These are phyloP conservation scores for Cordyceps javanica DNA, from an alignment of 2,329 filamentous ascomycete species.

Conservation along the genomic window DNA sequence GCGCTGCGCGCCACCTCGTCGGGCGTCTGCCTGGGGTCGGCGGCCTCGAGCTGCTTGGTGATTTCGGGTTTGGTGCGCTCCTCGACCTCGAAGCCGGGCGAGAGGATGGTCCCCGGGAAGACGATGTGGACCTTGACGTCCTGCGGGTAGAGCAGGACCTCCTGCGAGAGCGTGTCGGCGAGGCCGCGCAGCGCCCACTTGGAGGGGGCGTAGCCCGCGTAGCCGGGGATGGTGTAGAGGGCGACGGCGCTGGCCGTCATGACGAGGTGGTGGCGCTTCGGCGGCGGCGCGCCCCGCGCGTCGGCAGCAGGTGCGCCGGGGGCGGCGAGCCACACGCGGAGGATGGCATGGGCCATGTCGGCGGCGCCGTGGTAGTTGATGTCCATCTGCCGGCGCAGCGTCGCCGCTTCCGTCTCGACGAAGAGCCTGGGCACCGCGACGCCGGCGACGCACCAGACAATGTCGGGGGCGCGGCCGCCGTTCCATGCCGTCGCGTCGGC, in stretches of 20 bases:
- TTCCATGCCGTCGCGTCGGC: constrained; percentile 75
- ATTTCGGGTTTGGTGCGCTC: constrained; percentile 73
- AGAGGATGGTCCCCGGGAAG: constrained; percentile 76
- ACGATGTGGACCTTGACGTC: constrained; percentile 76
- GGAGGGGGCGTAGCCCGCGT: constrained; percentile 73
- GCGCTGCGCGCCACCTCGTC: constrained; percentile 67
- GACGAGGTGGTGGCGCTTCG: constrained; percentile 78
- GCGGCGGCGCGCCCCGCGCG: constrained; percentile 27
- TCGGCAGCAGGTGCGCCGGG: constrained; percentile 35
- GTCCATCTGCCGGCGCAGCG: constrained; percentile 75
- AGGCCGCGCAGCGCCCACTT: constrained; percentile 82
- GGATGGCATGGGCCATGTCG: constrained; percentile 76
- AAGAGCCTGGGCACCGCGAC: constrained; percentile 69
- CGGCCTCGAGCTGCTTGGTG: constrained; percentile 71
- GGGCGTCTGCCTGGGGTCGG: constrained; percentile 73
- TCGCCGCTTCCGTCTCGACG: constrained; percentile 62
- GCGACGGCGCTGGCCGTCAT: constrained; percentile 76
- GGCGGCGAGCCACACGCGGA: constrained; percentile 66
- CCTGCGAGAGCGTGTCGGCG: constrained; percentile 76
- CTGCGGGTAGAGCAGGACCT: constrained; percentile 80
- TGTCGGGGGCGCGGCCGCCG: constrained; percentile 62
- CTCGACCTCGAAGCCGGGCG: constrained; percentile 69
- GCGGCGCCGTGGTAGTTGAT: constrained; percentile 84
- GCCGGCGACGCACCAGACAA: constrained; percentile 89
- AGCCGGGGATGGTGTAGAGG: constrained; percentile 74